phyloP scores from a whole-genome alignment of 345 rosid species.

The Bruguiera gymnorhiza region DNA sequence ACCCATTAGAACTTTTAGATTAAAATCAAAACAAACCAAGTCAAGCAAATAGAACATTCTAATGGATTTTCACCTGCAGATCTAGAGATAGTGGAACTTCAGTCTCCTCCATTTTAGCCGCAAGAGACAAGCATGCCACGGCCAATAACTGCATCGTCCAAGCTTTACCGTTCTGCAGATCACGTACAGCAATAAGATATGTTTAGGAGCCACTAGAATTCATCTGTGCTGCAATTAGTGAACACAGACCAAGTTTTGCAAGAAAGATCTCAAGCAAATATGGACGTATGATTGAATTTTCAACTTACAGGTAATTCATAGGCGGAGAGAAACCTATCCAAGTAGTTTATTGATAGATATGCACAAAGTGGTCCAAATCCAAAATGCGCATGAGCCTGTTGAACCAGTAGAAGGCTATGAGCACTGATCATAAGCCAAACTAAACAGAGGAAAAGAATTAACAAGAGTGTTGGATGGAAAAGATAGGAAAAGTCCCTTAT shows the following conservation, averaged over 20 bases:
- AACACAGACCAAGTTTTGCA: neutral
- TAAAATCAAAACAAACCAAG: neutral
- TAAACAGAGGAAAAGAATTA: slow-evolving; percentile 9
- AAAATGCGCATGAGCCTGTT: slow-evolving; percentile 62
- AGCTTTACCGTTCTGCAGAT: slow-evolving; percentile 53
- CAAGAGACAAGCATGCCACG: slow-evolving; percentile 71
- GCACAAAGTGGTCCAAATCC: slow-evolving; percentile 65
- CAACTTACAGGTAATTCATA: slow-evolving; percentile 62
- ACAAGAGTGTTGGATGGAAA: slow-evolving; percentile 20
- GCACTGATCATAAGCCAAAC: slow-evolving; percentile 18
- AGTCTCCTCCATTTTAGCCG: slow-evolving; percentile 76
- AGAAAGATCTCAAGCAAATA: neutral
- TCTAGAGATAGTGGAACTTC: slow-evolving; percentile 57
- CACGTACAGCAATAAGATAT: neutral
- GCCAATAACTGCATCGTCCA: slow-evolving; percentile 70
- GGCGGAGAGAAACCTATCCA: slow-evolving; percentile 74
- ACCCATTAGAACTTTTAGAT: slow-evolving; percentile 6
- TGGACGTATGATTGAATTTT: neutral
- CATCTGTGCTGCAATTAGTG: neutral
- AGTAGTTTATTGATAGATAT: slow-evolving; percentile 54
- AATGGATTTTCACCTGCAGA: slow-evolving; percentile 47
- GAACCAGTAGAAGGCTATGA: slow-evolving; percentile 19
- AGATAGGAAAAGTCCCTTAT: slow-evolving; percentile 11
- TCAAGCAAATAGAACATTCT: neutral
- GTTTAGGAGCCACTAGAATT: slow-evolving; percentile 6